Evolutionary conservation across 2,329 filamentous ascomycete genomes (phyloP).

Genomic region (Pezicula radicicola): DNA sequence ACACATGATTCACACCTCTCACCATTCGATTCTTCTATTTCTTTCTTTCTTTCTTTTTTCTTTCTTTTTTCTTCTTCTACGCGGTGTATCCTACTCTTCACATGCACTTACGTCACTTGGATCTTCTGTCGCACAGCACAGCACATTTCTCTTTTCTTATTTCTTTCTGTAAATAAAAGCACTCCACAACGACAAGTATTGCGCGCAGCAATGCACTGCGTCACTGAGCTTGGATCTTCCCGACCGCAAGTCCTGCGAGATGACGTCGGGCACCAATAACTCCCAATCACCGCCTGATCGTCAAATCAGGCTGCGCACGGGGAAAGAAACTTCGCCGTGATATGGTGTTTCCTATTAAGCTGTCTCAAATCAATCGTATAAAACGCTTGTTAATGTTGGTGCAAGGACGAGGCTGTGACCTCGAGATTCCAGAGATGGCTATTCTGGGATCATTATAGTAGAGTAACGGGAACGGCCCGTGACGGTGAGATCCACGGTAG

Average conservation of each 20-base stretch:
- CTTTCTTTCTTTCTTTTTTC: too few species aligned
- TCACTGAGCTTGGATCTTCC: background rate
- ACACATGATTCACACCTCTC: too few species aligned
- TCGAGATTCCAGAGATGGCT: too few species aligned
- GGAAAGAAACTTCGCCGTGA: background rate
- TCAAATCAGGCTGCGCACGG: background rate
- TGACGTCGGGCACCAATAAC: background rate
- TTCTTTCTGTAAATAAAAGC: background rate
- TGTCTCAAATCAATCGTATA: too few species aligned
- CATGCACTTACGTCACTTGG: too few species aligned
- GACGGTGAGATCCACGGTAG: background rate
- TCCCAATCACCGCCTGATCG: background rate
- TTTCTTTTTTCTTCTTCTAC: too few species aligned
- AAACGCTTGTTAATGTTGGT: too few species aligned
- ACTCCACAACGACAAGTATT: background rate
- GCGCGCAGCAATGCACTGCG: background rate
- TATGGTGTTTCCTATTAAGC: background rate
- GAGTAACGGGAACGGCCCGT: background rate
- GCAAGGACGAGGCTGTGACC: too few species aligned
- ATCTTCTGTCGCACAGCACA: background rate
- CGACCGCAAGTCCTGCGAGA: background rate
- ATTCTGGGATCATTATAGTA: too few species aligned
- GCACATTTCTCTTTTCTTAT: background rate
- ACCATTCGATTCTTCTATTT: too few species aligned
- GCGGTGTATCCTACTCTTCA: too few species aligned